Evolutionary conservation across 306 rosid species (phyloP).

Genomic region (Cicer pinnatifidum): DNA sequence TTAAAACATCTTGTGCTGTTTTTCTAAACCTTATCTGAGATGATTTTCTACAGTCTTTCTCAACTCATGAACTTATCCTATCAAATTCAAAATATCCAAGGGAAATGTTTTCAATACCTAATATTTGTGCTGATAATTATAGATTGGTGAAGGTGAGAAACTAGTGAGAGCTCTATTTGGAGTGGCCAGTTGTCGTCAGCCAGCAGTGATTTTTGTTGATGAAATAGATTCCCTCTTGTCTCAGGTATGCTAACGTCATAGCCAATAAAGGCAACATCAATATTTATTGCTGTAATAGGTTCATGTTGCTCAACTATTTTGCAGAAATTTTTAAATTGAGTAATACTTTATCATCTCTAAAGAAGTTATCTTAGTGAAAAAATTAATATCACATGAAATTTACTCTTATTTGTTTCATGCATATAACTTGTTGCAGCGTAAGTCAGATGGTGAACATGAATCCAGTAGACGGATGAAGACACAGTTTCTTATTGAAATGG

Average conservation of each 20-base stretch:
- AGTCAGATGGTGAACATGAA: slow-evolving; percentile 98
- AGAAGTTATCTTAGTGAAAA: slow-evolving; percentile 36
- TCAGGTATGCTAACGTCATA: slow-evolving; percentile 67
- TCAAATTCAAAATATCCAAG: slow-evolving; percentile 17
- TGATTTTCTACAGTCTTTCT: slow-evolving; percentile 29
- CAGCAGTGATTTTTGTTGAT: slow-evolving; percentile 97
- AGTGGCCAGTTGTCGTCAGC: slow-evolving; percentile 97
- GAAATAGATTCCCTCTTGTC: slow-evolving; percentile 98
- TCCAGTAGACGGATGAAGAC: slow-evolving; percentile 96
- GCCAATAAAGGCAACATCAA: slow-evolving; percentile 7
- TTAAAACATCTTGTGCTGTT: slow-evolving; percentile 17
- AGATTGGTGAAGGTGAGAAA: slow-evolving; percentile 99
- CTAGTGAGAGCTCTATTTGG: slow-evolving; percentile 94
- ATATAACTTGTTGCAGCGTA: slow-evolving; percentile 64
- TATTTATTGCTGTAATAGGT: slow-evolving; percentile 35
- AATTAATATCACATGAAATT: slow-evolving; percentile 16
- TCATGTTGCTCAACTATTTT: slow-evolving; percentile 22
- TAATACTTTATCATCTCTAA: slow-evolving; percentile 23
- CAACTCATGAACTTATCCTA: slow-evolving; percentile 29
- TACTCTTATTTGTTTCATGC: background rate
- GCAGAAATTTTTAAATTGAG: background rate
- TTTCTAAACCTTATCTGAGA: slow-evolving; percentile 19
- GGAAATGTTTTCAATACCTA: slow-evolving; percentile 33
- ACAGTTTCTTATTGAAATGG: slow-evolving; percentile 98
- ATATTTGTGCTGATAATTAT: slow-evolving; percentile 43